Evolutionary conservation across 257 asterid genomes (phyloP).

Genomic region (Sherardia arvensis): DNA sequence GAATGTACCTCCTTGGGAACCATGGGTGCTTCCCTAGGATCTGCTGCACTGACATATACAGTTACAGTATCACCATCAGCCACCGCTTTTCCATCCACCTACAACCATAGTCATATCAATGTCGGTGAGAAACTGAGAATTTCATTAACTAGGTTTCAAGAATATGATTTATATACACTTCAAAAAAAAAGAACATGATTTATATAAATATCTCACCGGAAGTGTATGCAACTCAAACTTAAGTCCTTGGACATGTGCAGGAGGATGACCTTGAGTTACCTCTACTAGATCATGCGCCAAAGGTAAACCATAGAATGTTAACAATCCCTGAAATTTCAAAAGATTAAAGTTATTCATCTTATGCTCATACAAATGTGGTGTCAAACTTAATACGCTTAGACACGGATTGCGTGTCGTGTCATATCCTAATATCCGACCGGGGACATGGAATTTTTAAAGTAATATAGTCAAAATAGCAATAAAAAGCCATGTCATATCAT

Average conservation of each 20-base stretch:
- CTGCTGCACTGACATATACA: constrained; percentile 50
- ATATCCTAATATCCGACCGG: too few species aligned
- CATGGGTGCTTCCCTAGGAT: constrained; percentile 54
- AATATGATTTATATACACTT: neutral
- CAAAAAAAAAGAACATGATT: neutral
- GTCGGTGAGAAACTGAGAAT: neutral
- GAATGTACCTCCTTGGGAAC: constrained; percentile 57
- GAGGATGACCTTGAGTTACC: constrained; percentile 39
- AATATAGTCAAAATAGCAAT: too few species aligned
- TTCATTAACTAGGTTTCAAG: neutral
- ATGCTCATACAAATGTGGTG: too few species aligned
- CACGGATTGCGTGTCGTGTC: too few species aligned
- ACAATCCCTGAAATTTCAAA: constrained; percentile 37
- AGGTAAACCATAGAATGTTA: constrained; percentile 78
- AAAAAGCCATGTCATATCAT: too few species aligned
- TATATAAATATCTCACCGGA: constrained; percentile 45
- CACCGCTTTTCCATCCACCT: constrained; percentile 89
- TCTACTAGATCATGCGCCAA: constrained; percentile 62
- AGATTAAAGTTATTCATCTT: neutral
- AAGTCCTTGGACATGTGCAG: constrained; percentile 49
- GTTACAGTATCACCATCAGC: constrained; percentile 96
- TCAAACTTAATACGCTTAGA: too few species aligned
- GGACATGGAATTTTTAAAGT: too few species aligned
- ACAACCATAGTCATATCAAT: neutral
- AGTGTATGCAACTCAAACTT: constrained; percentile 69